Base-by-base conservation (phyloP, 768 basidiomycete genomes). In the Naematelia encephala region DNA sequence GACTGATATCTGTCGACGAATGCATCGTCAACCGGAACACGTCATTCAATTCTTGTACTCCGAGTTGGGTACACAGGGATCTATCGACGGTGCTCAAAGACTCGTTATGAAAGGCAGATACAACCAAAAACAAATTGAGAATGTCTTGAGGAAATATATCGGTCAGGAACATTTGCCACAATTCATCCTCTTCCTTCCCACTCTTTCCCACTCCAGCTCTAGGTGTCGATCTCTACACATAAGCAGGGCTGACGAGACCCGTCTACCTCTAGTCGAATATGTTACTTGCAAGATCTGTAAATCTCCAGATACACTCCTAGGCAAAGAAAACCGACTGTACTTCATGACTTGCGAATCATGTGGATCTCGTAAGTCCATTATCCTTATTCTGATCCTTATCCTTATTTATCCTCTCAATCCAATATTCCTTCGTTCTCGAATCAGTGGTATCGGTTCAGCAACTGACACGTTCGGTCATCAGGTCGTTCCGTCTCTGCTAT, bases 281-380 rank as follows among this genome's bases (percentile, higher is more conserved):
- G 94, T 97, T 61, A 93, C 93, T 39, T 99, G 96, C 85, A 94
- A 96, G 80, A 98, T 93, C 42, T 99, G 96, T 84, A 99, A 97
- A 80, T 97, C 94, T 0, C 90, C 90, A 46, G 96, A 99, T 77
- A 99, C 96, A 1, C 84, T 96, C 19, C 84, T 99, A 34, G 87
- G 88, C 26, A 99, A 98, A 79, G 93, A 98, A 80, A 96, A 96
- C 78, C 90, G 96, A 79, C 90, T 99, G 75, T 97, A 93, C 83
- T 99, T 99, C 84, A 78, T 81, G 62, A 77, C 73, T 29, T 80
- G 79, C 67, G 75, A 77, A 61, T 64, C 73, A 22, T 77, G 75
- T 67, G 76, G 71, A 43, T 74, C 74, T 21, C 68, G 76, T 74
- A 46, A 67, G 72, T 66, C 10, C 25, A 47, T 25, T 0, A 8